Evolutionary conservation across 805 yeast genomes (phyloP), one percentile per base, ranked within the genome.

Genomic region (Yarrowia keelungensis): DNA sequence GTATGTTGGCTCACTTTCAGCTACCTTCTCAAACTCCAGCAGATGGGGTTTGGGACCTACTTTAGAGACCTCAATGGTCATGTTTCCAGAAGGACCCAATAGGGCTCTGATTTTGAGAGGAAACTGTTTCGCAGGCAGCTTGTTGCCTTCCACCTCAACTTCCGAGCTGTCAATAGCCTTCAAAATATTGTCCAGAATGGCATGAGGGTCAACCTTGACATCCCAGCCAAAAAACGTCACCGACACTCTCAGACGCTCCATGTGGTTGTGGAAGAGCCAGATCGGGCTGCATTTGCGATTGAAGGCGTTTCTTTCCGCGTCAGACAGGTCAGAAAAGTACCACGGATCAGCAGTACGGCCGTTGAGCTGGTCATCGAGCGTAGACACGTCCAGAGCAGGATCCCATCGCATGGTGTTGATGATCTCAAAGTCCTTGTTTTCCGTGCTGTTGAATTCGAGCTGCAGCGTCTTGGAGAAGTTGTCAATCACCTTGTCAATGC

Each of bases 381-480:
- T 38, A 3, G 54, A 26, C 1, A 4, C 51, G 14, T 19, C 51
- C 56, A 62, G 32, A 35, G 8, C 14, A 3, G 65, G 65, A 16
- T 62, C 67, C 43, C 46, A 62, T 47, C 67, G 47, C 56, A 62
- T 62, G 8, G 67, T 62, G 56, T 62, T 62, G 56, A 62, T 62
- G 67, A 62, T 47, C 38, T 62, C 39, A 47, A 62, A 62, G 56
- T 62, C 56, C 47, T 38, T 38, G 56, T 62, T 62, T n/a, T 47
- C 22, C 3, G 47, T 39, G 56, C 54, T 38, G 19, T n/a, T 11
- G 39, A 62, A 62, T 14, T 59, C 51, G 5, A 59, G 32, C 12
- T 59, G 65, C 11, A 59, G 51, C 2, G 32, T 35, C n/a, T 59
- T 19, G 8, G 50, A 32, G 16, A 59, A 45, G 32, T 59, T 59